Conservation (phyloP, 768 basidiomycete genomes). For the Pisolithus microcarpus region DNA sequence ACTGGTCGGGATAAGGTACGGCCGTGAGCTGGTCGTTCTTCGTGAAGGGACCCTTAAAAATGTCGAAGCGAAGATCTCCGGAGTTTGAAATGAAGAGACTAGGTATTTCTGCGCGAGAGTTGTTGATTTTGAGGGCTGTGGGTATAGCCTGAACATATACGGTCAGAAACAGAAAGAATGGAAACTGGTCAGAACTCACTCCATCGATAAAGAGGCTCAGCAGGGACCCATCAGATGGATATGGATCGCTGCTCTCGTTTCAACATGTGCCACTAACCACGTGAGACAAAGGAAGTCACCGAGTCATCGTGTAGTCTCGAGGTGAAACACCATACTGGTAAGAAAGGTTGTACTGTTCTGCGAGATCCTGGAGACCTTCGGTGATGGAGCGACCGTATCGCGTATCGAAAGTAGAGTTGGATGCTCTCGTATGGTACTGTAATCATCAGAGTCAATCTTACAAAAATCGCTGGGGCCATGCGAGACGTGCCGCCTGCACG, state of each 20-base stretch:
- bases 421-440: constrained; percentile 53
- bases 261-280: neutral
- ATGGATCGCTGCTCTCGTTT: constrained; percentile 26
- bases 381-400: constrained; percentile 42
- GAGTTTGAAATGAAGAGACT: constrained; percentile 57
- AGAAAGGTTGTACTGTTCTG: constrained; percentile 50
- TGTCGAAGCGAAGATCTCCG: constrained; percentile 57
- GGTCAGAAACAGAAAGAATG: neutral
- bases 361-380: constrained; percentile 42
- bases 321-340: constrained; percentile 61
- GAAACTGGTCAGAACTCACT: constrained; percentile 16
- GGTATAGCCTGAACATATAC: constrained; percentile 37
- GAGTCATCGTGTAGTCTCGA: constrained; percentile 57
- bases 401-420: constrained; percentile 51
- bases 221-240: constrained; percentile 50
- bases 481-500: no score
- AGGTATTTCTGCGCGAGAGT: constrained; percentile 47
- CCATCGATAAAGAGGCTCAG: constrained; percentile 48
- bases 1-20: constrained; percentile 57
- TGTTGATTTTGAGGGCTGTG: constrained; percentile 47
- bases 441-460: neutral
- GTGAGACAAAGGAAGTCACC: constrained; percentile 27
- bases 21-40: constrained; percentile 69
- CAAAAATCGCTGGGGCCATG: neutral
- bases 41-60: constrained; percentile 60